Evolutionary conservation across 1,284 basidiomycete genomes (phyloP), one percentile per base, ranked within the genome.

Genomic region (Anthracocystis panici-leucophaei): DNA sequence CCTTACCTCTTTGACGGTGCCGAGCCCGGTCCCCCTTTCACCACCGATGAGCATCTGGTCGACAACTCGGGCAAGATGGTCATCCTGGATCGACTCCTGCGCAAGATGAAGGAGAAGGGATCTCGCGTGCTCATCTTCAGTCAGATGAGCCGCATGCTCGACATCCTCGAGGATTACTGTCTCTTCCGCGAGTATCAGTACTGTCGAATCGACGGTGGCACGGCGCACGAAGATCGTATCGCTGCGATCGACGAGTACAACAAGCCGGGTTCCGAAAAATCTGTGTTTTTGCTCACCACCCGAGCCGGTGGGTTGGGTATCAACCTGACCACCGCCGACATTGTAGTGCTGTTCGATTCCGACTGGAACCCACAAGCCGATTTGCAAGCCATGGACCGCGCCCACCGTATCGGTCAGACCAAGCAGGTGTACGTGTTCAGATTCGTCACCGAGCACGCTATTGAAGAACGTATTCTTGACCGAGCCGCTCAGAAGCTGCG

Each of bases 311-410:
- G 97, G 57, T 88, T 99, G 51, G 97, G 97, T 70, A 99, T 99
- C 88, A 99, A 99, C 86, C 86, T 99, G 78, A 97, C 95, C 5
- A 91, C 92, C 0, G 97, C 96, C 12, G 97, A 99, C 86, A 89
- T 97, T 59, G 96, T 99, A 50, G 91, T 99, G 0, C 88, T 99
- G n/a, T 99, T 98, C 78, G 97, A 99, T 84, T 93, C 92, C 74
- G 97, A 99, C 86, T 99, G 96, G 96, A 99, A 99, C 86, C 96
- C 97, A 1, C 96, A 99, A 87, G 96, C 96, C 5, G 97, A 99
- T 88, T 86, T 99, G 61, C 97, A 99, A 86, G 97, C 97, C 7
- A 98, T 99, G 97, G 96, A 99, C 85, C 93, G 96, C 75, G 96
- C 96, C 0, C 96, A 99, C 87, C 93, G 96, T 78, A 98, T 99